Evolutionary conservation across 306 rosid species (phyloP), one percentile per base, ranked within the genome.

Genomic region (Gastrolobium villosum): DNA sequence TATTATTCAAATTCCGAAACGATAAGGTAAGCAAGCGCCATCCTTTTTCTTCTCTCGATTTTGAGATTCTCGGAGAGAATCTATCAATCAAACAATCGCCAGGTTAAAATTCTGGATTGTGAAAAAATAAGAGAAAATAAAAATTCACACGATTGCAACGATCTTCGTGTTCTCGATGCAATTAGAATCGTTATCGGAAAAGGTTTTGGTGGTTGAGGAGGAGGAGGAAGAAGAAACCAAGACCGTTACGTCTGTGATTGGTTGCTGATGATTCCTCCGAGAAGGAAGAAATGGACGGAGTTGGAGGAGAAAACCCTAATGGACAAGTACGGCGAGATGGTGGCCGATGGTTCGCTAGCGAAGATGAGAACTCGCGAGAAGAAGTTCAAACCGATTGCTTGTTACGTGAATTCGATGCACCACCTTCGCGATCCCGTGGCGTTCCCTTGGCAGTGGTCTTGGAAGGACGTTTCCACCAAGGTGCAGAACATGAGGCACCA

Each of bases 401-500:
- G 85, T 81, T 76, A 89, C 82, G 99, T 95, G 79, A 95, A 92
- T 79, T 89, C 96, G 13, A 66, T 89, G 36, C 99, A 95, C 56
- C 85, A 89, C 81, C 79, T 87, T 53, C 86, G 83, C 63, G 96
- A 92, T 82, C 91, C 97, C 7, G 65, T 86, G 14, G 82, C 89
- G n/a, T 89, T 66, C 68, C 99, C 98, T 66, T 92, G 99, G 99
- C 98, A 88, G 36, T 95, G 99, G 99, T 86, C 87, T 15, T 95
- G 99, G 99, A 95, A 95, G 83, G 99, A 95, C 45, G 98, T 92
- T 45, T 92, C 98, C 36, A 95, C 99, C 15, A 92, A 95, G 88
- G 99, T 95, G 32, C 99, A 95, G 89, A 95, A 95, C 79, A 95
- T 95, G 98, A 75, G 99, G 88, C 99, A 95, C 54, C 99, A 95